Evolutionary conservation across 192 early-diverging fungal species (phyloP).

Genomic region (Tieghemiomyces parasiticus): DNA sequence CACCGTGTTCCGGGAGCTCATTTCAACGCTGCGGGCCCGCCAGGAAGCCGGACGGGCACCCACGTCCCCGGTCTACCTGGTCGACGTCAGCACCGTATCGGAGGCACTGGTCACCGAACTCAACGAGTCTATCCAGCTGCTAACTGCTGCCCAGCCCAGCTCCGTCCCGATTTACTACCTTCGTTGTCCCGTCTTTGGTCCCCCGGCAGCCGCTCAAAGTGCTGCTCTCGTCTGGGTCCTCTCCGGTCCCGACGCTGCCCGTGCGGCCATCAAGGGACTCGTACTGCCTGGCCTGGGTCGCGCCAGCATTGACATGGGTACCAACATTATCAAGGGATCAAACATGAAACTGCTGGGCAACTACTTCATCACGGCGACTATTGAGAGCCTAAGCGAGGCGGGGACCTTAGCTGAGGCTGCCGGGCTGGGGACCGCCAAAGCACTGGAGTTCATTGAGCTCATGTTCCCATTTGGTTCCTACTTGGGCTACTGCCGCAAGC

Average conservation of each 20-base stretch:
- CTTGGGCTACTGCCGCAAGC: constrained; percentile 28
- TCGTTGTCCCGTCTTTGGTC: constrained; percentile 40
- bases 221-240: constrained; percentile 36
- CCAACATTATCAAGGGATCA: constrained; percentile 24
- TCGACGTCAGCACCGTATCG: constrained; percentile 43
- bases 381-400: constrained; percentile 49
- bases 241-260: constrained; percentile 26
- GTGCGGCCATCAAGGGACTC: constrained; percentile 21
- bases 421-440: constrained; percentile 31
- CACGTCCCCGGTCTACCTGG: constrained; percentile 23
- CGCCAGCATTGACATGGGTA: constrained; percentile 31
- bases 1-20: constrained; percentile 23
- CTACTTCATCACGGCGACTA: constrained; percentile 36
- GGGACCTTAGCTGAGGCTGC: constrained; percentile 36
- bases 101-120: constrained; percentile 22
- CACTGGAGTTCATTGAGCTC: constrained; percentile 31
- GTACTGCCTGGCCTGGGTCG: constrained; percentile 30
- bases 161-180: constrained; percentile 17
- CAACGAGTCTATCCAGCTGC: constrained; percentile 12
- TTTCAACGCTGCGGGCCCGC: constrained; percentile 13
- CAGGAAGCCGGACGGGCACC: not conserved
- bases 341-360: constrained; percentile 52
- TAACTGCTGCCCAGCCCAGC: not conserved
- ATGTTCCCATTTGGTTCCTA: constrained; percentile 31
- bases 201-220: constrained; percentile 28